phyloP scores from a whole-genome alignment of 768 basidiomycete species.

The Cubamyces sp. region DNA sequence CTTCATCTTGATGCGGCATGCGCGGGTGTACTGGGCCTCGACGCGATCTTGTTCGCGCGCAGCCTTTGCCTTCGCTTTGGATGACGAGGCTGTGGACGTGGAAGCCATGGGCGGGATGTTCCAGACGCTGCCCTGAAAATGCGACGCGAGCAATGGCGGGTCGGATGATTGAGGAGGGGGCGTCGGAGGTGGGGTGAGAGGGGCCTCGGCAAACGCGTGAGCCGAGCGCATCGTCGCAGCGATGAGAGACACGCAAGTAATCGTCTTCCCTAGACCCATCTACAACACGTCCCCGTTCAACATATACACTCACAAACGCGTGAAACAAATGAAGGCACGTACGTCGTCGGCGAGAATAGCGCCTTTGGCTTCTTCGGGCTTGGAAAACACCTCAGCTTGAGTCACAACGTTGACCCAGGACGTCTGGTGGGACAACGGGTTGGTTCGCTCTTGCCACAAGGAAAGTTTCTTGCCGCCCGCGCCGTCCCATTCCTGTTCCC shows the following conservation, averaged over 20 bases:
- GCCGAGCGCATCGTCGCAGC: constrained; percentile 82
- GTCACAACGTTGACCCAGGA: constrained; percentile 88
- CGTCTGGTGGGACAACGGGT: constrained; percentile 49
- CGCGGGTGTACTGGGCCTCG: constrained; percentile 70
- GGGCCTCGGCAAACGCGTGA: constrained; percentile 60
- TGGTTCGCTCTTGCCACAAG: constrained; percentile 66
- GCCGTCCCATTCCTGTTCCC: constrained; percentile 66
- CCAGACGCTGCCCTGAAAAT: constrained; percentile 83
- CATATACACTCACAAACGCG: constrained; percentile 18
- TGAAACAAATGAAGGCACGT: constrained; percentile 36
- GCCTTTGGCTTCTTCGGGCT: constrained; percentile 78
- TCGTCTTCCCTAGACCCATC: constrained; percentile 99
- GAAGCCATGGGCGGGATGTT: constrained; percentile 62
- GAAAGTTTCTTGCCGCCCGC: constrained; percentile 68
- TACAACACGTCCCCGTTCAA: constrained; percentile 56
- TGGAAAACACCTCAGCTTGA: constrained; percentile 67
- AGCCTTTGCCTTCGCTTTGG: constrained; percentile 69
- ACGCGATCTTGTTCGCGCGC: constrained; percentile 69
- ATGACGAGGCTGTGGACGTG: constrained; percentile 32
- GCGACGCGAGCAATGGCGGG: constrained; percentile 46
- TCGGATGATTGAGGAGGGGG: constrained; percentile 35
- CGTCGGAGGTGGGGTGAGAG: constrained; percentile 49
- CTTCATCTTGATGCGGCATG: constrained; percentile 77
- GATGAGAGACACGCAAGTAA: constrained; percentile 92
- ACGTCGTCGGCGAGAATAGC: constrained; percentile 98